These are phyloP conservation scores for Fusarium annulatum DNA, from an alignment of 2,329 filamentous ascomycete species.

Conservation along the genomic window DNA sequence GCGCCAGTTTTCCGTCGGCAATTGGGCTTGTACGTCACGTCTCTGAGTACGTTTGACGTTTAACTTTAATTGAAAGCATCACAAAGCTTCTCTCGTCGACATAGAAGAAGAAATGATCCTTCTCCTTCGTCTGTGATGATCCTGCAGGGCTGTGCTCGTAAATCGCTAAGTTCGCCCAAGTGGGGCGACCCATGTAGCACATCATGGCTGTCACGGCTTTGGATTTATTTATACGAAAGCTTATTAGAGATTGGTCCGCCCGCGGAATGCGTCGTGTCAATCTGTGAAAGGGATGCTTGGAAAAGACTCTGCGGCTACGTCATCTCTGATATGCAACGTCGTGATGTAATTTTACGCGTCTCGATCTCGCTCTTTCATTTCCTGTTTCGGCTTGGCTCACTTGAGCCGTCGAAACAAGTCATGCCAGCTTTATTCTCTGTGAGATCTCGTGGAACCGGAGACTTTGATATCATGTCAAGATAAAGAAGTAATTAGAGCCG, in stretches of 20 bases:
- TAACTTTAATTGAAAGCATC: accelerated
- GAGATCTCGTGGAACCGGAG: accelerated
- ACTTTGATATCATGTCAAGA: not conserved
- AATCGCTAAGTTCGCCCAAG: not conserved
- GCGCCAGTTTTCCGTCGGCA: not conserved
- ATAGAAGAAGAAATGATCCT: not conserved
- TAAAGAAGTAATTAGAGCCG: not conserved
- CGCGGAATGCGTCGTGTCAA: not conserved
- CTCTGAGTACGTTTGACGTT: accelerated
- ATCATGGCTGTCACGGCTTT: not conserved
- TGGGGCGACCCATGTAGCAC: slow-evolving; percentile 1
- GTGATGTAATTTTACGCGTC: not conserved
- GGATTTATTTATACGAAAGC: not conserved
- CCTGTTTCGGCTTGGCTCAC: not conserved
- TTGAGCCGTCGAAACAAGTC: accelerated
- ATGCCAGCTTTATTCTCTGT: not conserved
- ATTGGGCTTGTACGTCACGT: not conserved
- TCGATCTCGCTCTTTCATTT: not conserved
- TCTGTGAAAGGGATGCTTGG: not conserved
- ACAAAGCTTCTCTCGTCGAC: not conserved
- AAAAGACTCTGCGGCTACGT: not conserved
- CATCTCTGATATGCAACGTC: not conserved
- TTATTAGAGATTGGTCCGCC: not conserved
- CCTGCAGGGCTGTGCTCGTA: not conserved
- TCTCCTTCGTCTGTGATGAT: not conserved